These are phyloP conservation scores for Corylus americana DNA, from an alignment of 306 rosid species.

Conservation along the genomic window DNA sequence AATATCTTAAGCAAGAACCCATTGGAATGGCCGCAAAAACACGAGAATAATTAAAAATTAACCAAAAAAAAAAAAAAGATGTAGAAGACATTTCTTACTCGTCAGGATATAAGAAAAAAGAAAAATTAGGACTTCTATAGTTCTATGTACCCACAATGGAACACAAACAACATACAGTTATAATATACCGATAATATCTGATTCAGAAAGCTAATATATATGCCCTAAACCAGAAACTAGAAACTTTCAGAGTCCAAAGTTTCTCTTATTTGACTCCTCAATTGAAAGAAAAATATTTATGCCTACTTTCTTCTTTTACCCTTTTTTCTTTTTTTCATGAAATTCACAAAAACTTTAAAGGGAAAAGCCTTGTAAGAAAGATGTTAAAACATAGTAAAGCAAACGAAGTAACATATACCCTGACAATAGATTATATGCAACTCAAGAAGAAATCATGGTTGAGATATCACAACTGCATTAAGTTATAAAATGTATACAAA, in stretches of 20 bases:
- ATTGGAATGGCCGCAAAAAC: conserved; percentile 4
- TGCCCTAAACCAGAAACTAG: background rate
- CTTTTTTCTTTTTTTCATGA: background rate
- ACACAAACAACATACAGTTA: background rate
- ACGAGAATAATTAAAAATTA: background rate
- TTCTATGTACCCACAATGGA: background rate
- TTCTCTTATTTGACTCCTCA: too few species aligned
- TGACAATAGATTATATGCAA: background rate
- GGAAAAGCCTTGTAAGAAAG: background rate
- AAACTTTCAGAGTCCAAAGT: background rate
- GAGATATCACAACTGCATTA: background rate
- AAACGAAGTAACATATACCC: background rate
- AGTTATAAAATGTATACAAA: background rate
- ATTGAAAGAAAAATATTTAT: background rate
- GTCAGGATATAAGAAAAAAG: background rate
- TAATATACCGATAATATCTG: background rate
- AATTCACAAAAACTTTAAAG: background rate
- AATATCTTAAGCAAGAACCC: background rate
- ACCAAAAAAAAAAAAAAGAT: background rate
- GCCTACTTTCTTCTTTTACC: background rate
- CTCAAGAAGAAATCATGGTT: background rate
- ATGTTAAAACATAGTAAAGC: background rate
- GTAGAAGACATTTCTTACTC: background rate
- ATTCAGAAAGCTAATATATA: background rate
- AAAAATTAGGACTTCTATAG: background rate